Evolutionary conservation across 805 yeast species (phyloP).

Genomic region (Wickerhamomyces bovis): DNA sequence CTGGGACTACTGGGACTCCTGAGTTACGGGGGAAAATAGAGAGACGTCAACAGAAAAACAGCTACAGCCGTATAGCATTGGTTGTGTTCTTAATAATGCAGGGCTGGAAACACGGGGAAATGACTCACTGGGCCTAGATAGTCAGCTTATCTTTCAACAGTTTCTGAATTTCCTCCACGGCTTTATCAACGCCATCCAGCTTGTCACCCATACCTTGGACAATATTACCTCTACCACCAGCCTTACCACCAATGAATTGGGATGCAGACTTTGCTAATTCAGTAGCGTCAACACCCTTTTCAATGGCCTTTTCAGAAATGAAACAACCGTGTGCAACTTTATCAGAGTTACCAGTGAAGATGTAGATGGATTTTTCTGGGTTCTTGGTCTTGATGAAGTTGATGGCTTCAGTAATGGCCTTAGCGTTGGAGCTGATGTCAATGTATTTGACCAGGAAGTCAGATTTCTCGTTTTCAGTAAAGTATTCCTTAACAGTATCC

Average conservation of each 20-base stretch:
- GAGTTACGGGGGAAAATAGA: not conserved
- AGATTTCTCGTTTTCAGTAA: conserved; percentile 45
- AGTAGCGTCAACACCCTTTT: conserved; percentile 66
- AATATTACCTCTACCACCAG: conserved; percentile 96
- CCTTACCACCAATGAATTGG: conserved; percentile 83
- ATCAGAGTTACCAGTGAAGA: conserved; percentile 65
- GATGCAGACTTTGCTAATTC: conserved; percentile 71
- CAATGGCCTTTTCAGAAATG: conserved; percentile 64
- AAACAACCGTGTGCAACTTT: conserved; percentile 96
- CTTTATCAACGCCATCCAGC: conserved; percentile 59
- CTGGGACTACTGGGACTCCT: too few relatives aligned
- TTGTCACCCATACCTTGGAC: conserved; percentile 97
- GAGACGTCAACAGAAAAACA: not conserved
- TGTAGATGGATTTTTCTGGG: conserved; percentile 69
- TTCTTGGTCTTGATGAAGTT: conserved; percentile 72
- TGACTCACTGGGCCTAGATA: conserved; percentile 8
- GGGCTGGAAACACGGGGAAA: not conserved
- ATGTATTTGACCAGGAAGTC: conserved; percentile 61
- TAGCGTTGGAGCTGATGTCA: conserved; percentile 74
- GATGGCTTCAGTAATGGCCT: conserved; percentile 91
- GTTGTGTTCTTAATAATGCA: not conserved
- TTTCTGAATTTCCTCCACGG: conserved; percentile 63
- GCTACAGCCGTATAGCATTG: not conserved
- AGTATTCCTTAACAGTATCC: conserved; percentile 69
- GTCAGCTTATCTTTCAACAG: conserved; percentile 53